Evolutionary conservation across 1,284 basidiomycete species (phyloP), one percentile per base, ranked within the genome.

Genomic region (Fomitopsis betulina): DNA sequence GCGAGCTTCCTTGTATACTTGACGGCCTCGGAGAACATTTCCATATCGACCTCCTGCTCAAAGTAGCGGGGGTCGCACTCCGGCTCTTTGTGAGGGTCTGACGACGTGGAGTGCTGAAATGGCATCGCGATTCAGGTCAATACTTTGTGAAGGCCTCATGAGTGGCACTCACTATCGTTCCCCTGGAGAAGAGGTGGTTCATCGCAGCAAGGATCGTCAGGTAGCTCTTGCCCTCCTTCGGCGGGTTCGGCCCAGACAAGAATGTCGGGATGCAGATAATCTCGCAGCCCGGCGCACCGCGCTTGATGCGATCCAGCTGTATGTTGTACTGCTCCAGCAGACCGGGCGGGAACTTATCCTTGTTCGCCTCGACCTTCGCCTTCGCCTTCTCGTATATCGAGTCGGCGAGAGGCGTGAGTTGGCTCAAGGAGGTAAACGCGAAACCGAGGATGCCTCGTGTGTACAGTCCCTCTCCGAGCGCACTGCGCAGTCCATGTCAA

Each of bases 11-110:
- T 67, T 1, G 72, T 70, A 58, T 76, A 79, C 60, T 84, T 84
- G 62, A 80, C 67, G 13, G 72, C 72, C 61, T 83, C 79, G 19
- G 80, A 67, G 35, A 81, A 63, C 17, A 79, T 67, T 35, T 76
- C 68, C n/a, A 76, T 63, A 64, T 80, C 78, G 63, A 79, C 73
- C 49, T 73, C 68, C 43, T 78, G 65, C 55, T 76, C 76, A 64
- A 81, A 79, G 65, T 78, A 80, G 51, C 73, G 73, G 38, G 81
- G 79, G 60, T 83, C 76, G 30, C 80, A 68, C 32, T 72, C 70
- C 0, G 80, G 78, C 47, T 77, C 70, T 27, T 69, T 72, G 5
- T 58, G 54, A 0, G 79, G 78, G 63, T 81, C 70, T 52, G 60
- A 62, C 3, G 74, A 75, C 0, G 68, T 70, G 15, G 75, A 68